A percentile compares a stretch with the other conserved stretches of the same genome.
Conservation (phyloP, 768 basidiomycete species). For the Candolleomyces aberdarensis region DNA sequence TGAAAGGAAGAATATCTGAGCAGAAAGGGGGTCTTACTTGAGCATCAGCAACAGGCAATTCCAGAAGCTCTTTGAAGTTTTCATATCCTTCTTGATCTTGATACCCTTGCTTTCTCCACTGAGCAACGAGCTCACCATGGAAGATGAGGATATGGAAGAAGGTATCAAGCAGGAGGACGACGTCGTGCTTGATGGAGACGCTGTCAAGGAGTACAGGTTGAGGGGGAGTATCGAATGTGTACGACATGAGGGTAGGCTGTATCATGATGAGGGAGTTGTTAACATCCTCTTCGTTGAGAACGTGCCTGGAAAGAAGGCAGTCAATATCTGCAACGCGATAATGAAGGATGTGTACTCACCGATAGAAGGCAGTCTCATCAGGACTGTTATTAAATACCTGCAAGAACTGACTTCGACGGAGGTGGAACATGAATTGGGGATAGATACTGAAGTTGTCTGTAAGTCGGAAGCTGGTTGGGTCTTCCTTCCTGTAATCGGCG, state of each 20-base stretch:
- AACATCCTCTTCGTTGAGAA: constrained; percentile 95
- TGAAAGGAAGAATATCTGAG: not conserved
- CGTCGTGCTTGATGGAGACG: constrained; percentile 95
- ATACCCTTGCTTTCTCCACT: constrained; percentile 98
- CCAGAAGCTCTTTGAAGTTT: constrained; percentile 94
- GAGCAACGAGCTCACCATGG: constrained; percentile 95
- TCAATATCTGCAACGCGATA: constrained; percentile 8
- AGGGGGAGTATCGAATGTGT: constrained; percentile 86
- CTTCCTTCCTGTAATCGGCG: constrained; percentile 97
- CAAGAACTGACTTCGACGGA: constrained; percentile 94
- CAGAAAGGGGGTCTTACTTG: constrained; percentile 46
- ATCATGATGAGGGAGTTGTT: constrained; percentile 99
- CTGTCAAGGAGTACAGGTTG: constrained; percentile 96
- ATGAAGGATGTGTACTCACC: constrained; percentile 45
- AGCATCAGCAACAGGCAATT: constrained; percentile 83
- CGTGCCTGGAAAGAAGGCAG: constrained; percentile 56
- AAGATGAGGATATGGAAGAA: constrained; percentile 99
- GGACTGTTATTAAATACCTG: constrained; percentile 99
- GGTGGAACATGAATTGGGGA: constrained; percentile 99
- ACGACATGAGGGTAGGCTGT: constrained; percentile 98
- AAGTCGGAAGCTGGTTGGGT: constrained; percentile 89
- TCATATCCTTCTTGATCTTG: constrained; percentile 99
- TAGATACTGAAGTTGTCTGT: constrained; percentile 98
- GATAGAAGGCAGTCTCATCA: constrained; percentile 98
- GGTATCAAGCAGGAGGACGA: constrained; percentile 93